These are phyloP conservation scores for Physcomitrellopsis africana DNA, from an alignment of 225 moss, liverwort and hornwort species.

Conservation along the genomic window DNA sequence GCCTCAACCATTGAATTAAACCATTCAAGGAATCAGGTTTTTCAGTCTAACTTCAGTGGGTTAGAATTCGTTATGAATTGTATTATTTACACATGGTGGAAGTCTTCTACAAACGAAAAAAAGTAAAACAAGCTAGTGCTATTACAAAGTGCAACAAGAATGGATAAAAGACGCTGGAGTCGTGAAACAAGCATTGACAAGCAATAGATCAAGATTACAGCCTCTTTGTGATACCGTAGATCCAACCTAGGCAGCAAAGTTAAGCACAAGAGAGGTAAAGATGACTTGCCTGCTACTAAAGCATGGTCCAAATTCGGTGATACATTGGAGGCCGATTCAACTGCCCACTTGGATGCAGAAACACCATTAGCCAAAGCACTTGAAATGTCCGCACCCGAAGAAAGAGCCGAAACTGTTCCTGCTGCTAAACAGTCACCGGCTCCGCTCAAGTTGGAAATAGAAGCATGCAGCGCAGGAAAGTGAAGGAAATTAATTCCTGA, in stretches of 20 bases:
- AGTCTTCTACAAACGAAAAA: background rate
- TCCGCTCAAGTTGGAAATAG: conserved; percentile 84
- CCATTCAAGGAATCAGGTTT: background rate
- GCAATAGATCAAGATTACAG: background rate
- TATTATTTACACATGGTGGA: background rate
- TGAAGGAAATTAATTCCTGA: conserved; percentile 57
- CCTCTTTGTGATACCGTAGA: background rate
- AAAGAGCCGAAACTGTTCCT: conserved; percentile 70
- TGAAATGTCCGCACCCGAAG: conserved; percentile 45
- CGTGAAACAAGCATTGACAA: background rate
- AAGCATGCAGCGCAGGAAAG: conserved; percentile 80
- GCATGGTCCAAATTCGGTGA: conserved; percentile 43
- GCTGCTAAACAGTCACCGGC: conserved; percentile 97
- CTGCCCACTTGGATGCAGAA: conserved; percentile 86
- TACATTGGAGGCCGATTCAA: conserved; percentile 83
- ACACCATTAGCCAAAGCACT: conserved; percentile 81
- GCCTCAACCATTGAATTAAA: background rate
- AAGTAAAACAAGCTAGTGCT: background rate
- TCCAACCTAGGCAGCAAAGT: background rate
- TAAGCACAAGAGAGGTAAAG: background rate
- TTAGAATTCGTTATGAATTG: background rate
- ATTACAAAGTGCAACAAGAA: background rate
- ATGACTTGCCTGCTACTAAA: conserved; percentile 52
- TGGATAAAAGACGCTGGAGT: background rate
- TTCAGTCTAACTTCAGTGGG: background rate